Conservation (phyloP, 345 rosid species). For the Sapria himalayana region DNA sequence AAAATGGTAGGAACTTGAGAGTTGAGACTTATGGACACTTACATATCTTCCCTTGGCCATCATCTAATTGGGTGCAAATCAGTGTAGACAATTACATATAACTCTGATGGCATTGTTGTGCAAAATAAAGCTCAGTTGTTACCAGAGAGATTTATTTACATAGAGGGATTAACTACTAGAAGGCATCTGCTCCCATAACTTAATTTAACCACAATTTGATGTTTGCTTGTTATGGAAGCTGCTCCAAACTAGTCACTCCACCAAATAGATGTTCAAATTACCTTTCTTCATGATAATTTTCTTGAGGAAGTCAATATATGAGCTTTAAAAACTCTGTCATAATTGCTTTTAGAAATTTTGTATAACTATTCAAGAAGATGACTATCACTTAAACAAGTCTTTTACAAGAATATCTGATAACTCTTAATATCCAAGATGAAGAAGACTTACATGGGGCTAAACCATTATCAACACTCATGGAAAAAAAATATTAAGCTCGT, state of each 20-base stretch:
- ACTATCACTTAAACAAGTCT: background rate
- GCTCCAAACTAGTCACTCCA: background rate
- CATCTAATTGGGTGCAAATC: background rate
- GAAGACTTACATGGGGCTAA: constrained; percentile 3
- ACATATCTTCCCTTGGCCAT: background rate
- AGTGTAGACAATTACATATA: background rate
- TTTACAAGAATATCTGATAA: background rate
- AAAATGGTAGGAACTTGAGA: background rate
- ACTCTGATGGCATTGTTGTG: background rate
- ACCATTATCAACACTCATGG: constrained; percentile 5
- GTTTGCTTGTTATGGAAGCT: background rate
- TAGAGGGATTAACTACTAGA: background rate
- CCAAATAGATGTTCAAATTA: background rate
- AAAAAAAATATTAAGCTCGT: constrained; percentile 1
- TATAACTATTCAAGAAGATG: background rate
- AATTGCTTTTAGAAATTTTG: background rate
- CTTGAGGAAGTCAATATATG: too few relatives aligned
- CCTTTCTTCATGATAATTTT: too few relatives aligned
- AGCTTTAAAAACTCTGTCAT: background rate
- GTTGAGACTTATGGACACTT: background rate
- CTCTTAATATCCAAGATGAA: constrained; percentile 6
- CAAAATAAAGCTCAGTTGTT: background rate
- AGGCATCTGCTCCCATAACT: background rate
- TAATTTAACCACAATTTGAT: background rate
- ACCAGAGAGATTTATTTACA: background rate